Evolutionary conservation across 805 yeast species (phyloP).

Genomic region (Schwanniomyces sp.): DNA sequence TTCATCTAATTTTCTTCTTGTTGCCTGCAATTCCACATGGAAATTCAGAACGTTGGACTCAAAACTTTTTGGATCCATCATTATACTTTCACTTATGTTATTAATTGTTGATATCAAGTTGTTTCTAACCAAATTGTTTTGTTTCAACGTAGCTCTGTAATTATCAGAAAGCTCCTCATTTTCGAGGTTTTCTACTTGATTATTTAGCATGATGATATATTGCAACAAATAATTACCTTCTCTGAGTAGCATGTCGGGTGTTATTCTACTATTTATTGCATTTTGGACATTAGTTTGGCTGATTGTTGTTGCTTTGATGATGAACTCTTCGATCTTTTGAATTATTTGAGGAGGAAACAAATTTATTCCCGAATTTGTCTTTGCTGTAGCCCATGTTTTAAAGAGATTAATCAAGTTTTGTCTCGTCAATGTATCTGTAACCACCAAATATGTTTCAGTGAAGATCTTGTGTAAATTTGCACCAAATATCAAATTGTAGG

Average conservation of each 20-base stretch:
- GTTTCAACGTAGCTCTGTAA: slow-evolving; percentile 6
- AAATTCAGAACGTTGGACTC: slow-evolving; percentile 21
- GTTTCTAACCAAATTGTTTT: slow-evolving; percentile 23
- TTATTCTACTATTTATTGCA: slow-evolving; percentile 9
- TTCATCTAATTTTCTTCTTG: slow-evolving; percentile 8
- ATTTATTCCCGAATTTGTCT: slow-evolving; percentile 33
- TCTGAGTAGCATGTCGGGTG: slow-evolving; percentile 34
- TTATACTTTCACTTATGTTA: slow-evolving; percentile 28
- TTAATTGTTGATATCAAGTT: slow-evolving; percentile 29
- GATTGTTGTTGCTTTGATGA: slow-evolving; percentile 35
- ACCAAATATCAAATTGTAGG: slow-evolving; percentile 40
- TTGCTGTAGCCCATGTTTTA: slow-evolving; percentile 39
- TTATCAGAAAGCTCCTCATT: slow-evolving; percentile 1
- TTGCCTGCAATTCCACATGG: slow-evolving; percentile 12
- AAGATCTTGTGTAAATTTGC: slow-evolving; percentile 31
- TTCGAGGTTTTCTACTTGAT: slow-evolving; percentile 19
- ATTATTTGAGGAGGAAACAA: slow-evolving; percentile 31
- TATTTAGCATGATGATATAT: slow-evolving; percentile 29
- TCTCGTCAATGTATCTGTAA: slow-evolving; percentile 39
- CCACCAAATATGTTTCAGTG: slow-evolving; percentile 39
- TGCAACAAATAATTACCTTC: slow-evolving; percentile 38
- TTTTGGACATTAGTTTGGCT: slow-evolving; percentile 9
- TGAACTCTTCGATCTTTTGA: slow-evolving; percentile 35
- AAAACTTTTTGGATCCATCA: slow-evolving; percentile 23
- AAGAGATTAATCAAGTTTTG: slow-evolving; percentile 40